A percentile compares a stretch with the other conserved stretches of the same genome.
Evolutionary conservation across 2,329 filamentous ascomycete genomes (phyloP).

Genomic region (Mycosphaerelloides madeirae): DNA sequence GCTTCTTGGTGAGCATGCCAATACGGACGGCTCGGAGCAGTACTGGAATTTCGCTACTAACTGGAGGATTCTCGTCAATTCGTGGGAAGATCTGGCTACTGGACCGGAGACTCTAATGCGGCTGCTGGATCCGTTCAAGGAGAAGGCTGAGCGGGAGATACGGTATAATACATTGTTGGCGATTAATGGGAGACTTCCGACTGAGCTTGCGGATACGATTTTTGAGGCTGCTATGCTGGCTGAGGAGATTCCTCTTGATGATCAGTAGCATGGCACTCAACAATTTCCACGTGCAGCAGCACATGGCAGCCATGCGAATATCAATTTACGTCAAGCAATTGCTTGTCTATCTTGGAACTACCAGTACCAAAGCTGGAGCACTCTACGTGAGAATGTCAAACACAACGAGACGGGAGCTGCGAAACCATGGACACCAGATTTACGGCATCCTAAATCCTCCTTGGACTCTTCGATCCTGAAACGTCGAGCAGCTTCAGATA

Average conservation of each 20-base stretch:
- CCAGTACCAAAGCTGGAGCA: no score
- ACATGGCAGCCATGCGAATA: no score
- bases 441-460: no score
- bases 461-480: background rate
- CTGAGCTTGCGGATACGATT: conserved; percentile 4
- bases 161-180: background rate
- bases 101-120: background rate
- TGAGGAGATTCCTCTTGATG: conserved; percentile 2
- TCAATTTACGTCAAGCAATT: no score
- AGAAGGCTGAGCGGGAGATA: conserved; percentile 2
- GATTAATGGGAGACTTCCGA: conserved; percentile 1
- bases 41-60: conserved; percentile 4
- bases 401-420: no score
- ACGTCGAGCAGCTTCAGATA: conserved; percentile 7
- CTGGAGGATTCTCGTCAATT: conserved; percentile 1
- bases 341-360: no score
- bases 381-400: no score
- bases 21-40: background rate
- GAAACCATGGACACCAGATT: no score
- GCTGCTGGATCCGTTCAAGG: background rate
- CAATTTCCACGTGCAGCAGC: no score
- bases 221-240: conserved; percentile 5
- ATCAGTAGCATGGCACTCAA: no score
- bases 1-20: conserved; percentile 1
- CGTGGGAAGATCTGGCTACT: background rate